phyloP scores from a whole-genome alignment of 202 grass and related monocot genomes.

The Elaeis oleifera region DNA sequence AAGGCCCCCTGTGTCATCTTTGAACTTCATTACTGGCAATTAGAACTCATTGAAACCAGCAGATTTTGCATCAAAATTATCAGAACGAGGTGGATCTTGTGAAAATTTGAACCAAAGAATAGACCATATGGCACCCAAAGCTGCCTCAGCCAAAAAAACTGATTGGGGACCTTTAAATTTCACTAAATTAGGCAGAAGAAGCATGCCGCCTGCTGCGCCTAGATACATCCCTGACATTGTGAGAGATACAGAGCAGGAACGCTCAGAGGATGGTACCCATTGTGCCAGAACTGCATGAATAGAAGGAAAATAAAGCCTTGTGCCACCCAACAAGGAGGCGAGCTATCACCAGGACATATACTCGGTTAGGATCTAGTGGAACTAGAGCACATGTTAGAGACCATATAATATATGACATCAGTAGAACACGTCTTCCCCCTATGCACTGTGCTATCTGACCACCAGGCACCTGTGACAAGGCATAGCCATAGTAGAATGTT shows the following conservation, averaged over 20 bases:
- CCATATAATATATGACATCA: conserved; percentile 76
- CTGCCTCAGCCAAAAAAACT: conserved; percentile 72
- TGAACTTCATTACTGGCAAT: conserved; percentile 51
- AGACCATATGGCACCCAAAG: conserved; percentile 70
- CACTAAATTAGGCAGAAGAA: conserved; percentile 69
- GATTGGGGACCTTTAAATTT: conserved; percentile 57
- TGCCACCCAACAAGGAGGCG: conserved; percentile 79
- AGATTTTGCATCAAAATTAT: conserved; percentile 37
- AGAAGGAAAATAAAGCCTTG: conserved; percentile 90
- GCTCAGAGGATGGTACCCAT: conserved; percentile 86
- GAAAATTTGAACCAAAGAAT: conserved; percentile 76
- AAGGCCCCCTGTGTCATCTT: conserved; percentile 14
- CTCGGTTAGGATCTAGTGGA: conserved; percentile 64
- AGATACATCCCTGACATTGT: conserved; percentile 98
- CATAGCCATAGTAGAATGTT: conserved; percentile 80
- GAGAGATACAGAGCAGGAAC: conserved; percentile 81
- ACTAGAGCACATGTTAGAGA: conserved; percentile 81
- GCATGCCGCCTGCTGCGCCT: conserved; percentile 72
- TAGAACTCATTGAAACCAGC: conserved; percentile 11
- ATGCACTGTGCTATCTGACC: conserved; percentile 76
- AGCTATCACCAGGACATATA: conserved; percentile 48
- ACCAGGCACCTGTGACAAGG: conserved; percentile 84
- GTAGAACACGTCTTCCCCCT: conserved; percentile 67
- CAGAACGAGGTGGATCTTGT: conserved; percentile 53
- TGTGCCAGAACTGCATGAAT: conserved; percentile 95